Evolutionary conservation across 805 yeast genomes (phyloP).

Genomic region (Yarrowia keelungensis): DNA sequence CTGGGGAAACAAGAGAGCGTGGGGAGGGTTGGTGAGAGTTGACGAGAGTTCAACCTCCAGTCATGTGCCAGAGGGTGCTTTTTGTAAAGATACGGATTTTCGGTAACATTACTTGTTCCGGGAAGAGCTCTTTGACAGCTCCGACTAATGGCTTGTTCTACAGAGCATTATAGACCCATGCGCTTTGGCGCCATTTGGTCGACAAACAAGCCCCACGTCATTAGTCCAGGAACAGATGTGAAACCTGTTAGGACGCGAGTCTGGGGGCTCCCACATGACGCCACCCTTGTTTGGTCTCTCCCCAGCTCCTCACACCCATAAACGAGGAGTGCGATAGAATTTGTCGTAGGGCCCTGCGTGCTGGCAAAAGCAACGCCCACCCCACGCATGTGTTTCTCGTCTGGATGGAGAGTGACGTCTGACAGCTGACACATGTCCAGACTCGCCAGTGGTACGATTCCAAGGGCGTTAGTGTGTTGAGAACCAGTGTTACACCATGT

Average conservation of each 20-base stretch:
- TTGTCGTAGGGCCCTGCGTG: slow-evolving; percentile 20
- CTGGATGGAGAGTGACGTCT: neutral
- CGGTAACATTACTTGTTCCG: slow-evolving; percentile 7
- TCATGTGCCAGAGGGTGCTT: neutral
- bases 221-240: slow-evolving; percentile 3
- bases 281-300: neutral
- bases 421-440: neutral
- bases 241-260: too few species aligned
- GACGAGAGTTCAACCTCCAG: neutral
- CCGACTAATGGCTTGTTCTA: slow-evolving; percentile 1
- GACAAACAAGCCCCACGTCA: neutral
- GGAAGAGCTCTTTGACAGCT: neutral
- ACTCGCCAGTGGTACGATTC: too few species aligned
- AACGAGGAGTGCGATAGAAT: neutral
- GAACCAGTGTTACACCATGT: too few species aligned
- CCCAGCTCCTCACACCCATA: neutral
- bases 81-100: neutral
- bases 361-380: slow-evolving; percentile 25
- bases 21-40: too few species aligned
- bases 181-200: slow-evolving; percentile 3
- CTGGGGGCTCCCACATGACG: too few species aligned
- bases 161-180: slow-evolving; percentile 6
- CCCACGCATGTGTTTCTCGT: slow-evolving; percentile 19
- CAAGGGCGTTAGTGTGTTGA: too few species aligned
- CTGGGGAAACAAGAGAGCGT: too few species aligned